Evolutionary conservation across 2,329 filamentous ascomycete genomes (phyloP).

Genomic region (Talaromyces sp.): DNA sequence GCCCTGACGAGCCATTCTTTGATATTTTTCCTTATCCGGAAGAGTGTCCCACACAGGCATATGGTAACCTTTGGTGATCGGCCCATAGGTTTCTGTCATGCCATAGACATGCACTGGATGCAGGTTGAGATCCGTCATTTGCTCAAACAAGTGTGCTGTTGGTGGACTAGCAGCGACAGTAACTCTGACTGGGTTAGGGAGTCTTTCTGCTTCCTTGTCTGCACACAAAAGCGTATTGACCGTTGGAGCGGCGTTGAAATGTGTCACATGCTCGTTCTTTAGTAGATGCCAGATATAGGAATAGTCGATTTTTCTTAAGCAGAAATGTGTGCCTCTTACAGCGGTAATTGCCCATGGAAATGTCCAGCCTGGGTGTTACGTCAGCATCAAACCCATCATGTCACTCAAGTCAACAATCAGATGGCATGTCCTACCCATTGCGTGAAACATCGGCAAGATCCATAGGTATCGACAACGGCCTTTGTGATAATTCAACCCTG

Average conservation of each 20-base stretch:
- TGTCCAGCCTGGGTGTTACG: slow-evolving; percentile 58
- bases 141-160: slow-evolving; percentile 82
- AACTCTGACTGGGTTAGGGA: slow-evolving; percentile 71
- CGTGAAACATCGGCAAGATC: slow-evolving; percentile 85
- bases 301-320: slow-evolving; percentile 92
- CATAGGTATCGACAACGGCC: slow-evolving; percentile 79
- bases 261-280: slow-evolving; percentile 81
- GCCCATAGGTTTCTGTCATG: slow-evolving; percentile 82
- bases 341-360: slow-evolving; percentile 93
- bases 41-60: slow-evolving; percentile 80
- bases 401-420: slow-evolving; percentile 34
- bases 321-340: slow-evolving; percentile 91
- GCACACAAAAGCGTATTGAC: slow-evolving; percentile 92
- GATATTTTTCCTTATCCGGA: slow-evolving; percentile 71
- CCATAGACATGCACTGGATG: slow-evolving; percentile 93
- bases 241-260: slow-evolving; percentile 93
- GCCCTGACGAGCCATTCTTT: slow-evolving; percentile 87
- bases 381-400: background rate
- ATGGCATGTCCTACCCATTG: slow-evolving; percentile 47
- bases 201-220: slow-evolving; percentile 65
- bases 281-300: slow-evolving; percentile 84
- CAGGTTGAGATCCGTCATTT: slow-evolving; percentile 85
- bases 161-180: slow-evolving; percentile 92
- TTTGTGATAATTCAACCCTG: slow-evolving; percentile 67
- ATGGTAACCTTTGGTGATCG: slow-evolving; percentile 89